A percentile compares a stretch with the other conserved stretches of the same genome.
Conservation (phyloP, 148 eudicot genomes). For the Nepenthes mirabilis region DNA sequence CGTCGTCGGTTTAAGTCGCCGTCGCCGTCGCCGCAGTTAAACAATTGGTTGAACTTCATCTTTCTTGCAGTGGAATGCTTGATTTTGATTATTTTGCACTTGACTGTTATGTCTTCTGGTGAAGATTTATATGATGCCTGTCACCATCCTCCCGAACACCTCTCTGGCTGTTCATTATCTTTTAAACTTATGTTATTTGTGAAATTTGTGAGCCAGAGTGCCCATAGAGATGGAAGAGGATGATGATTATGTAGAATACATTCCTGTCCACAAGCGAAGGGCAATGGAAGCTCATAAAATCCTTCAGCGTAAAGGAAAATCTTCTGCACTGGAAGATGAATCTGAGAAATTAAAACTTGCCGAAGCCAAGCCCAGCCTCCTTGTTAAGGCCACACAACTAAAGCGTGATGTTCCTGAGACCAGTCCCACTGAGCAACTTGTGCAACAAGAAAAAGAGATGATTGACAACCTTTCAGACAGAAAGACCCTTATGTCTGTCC, state of each 20-base stretch:
- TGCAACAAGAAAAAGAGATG: slow-evolving; percentile 73
- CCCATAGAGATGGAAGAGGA: slow-evolving; percentile 41
- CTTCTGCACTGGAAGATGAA: slow-evolving; percentile 33
- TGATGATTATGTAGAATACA: slow-evolving; percentile 59
- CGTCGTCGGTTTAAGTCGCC: too few species aligned
- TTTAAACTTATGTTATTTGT: too few species aligned
- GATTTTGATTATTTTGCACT: too few species aligned
- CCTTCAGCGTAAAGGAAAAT: slow-evolving; percentile 52
- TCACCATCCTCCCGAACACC: too few species aligned
- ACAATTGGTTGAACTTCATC: too few species aligned
- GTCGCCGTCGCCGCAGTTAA: too few species aligned
- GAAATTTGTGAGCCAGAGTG: too few species aligned
- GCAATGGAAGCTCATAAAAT: slow-evolving; percentile 66
- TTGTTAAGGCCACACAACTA: slow-evolving; percentile 56
- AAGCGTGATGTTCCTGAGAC: slow-evolving; percentile 68
- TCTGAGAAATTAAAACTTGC: slow-evolving; percentile 27
- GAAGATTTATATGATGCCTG: too few species aligned
- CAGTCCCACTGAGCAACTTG: slow-evolving; percentile 49
- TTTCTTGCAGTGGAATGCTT: too few species aligned
- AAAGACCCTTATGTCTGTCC: slow-evolving; percentile 68
- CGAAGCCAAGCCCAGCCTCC: slow-evolving; percentile 59
- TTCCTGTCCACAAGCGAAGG: slow-evolving; percentile 72
- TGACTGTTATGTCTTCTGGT: too few species aligned
- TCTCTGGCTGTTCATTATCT: too few species aligned
- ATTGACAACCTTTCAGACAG: slow-evolving; percentile 69